Conservation (phyloP, 164 flowering plant genomes). For the Umbilicus rupestris region DNA sequence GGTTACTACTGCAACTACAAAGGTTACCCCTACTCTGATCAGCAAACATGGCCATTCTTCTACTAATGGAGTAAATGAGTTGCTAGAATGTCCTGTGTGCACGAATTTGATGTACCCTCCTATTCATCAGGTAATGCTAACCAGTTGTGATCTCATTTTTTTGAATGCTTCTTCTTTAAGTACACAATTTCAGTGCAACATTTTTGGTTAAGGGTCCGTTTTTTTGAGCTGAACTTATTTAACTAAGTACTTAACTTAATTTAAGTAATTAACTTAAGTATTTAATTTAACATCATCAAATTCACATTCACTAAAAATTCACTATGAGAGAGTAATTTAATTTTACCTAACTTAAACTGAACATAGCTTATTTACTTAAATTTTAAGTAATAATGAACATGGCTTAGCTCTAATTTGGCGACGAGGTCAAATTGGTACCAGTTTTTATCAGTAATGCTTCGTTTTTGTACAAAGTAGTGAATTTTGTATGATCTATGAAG, state of each 20-base stretch:
- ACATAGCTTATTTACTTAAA: too few species aligned
- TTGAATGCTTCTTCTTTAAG: neutral
- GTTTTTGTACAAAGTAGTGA: neutral
- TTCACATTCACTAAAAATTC: too few species aligned
- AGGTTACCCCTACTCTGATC: neutral
- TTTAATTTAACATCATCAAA: too few species aligned
- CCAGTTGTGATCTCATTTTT: neutral
- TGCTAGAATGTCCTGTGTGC: neutral
- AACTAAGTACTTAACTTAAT: too few species aligned
- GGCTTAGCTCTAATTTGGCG: neutral
- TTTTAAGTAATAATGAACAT: too few species aligned
- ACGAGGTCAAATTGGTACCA: neutral
- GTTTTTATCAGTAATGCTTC: neutral
- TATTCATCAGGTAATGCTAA: conserved; percentile 1
- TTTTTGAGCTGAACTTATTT: too few species aligned
- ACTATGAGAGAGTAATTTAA: too few species aligned
- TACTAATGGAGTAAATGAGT: conserved; percentile 4
- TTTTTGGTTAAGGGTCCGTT: too few species aligned
- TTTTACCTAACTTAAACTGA: too few species aligned
- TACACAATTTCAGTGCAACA: too few species aligned
- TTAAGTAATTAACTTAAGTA: too few species aligned
- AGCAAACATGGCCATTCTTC: conserved; percentile 2
- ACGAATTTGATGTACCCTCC: conserved; percentile 1
- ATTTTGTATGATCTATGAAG: neutral
- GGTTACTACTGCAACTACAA: neutral